phyloP scores from a whole-genome alignment of 2,329 filamentous ascomycete genomes.

The Verticillium dahliae region DNA sequence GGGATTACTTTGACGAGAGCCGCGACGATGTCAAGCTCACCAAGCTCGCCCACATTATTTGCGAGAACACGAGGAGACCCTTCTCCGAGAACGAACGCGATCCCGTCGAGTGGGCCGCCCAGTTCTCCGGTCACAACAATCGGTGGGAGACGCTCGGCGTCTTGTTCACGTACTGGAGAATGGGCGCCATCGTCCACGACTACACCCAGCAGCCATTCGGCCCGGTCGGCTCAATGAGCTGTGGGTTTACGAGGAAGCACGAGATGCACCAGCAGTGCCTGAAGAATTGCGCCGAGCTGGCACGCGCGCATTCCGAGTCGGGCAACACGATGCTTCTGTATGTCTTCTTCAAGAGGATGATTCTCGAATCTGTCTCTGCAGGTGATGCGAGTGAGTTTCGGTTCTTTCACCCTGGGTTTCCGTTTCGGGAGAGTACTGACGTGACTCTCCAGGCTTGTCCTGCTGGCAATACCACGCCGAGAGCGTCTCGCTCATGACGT shows the following conservation, averaged over 20 bases:
- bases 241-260: constrained; percentile 5
- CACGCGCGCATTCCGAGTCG: constrained; percentile 9
- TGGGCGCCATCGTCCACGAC: background rate
- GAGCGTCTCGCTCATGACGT: constrained; percentile 26
- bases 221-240: constrained; percentile 1
- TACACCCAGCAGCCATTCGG: constrained; percentile 15
- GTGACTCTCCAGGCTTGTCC: constrained; percentile 19
- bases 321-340: constrained; percentile 32
- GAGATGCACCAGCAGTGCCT: constrained; percentile 21
- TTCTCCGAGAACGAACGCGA: constrained; percentile 8
- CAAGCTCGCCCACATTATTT: constrained; percentile 13
- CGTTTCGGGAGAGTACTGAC: background rate
- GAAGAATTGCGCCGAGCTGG: constrained; percentile 26
- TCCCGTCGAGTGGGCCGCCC: constrained; percentile 4
- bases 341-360: constrained; percentile 24
- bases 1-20: constrained; percentile 8
- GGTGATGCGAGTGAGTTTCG: constrained; percentile 31
- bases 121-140: constrained; percentile 1
- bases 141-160: constrained; percentile 11
- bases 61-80: constrained; percentile 13
- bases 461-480: constrained; percentile 31
- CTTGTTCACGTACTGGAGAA: constrained; percentile 10
- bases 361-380: constrained; percentile 27
- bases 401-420: no score
- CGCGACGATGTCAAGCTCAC: background rate